These are phyloP conservation scores for Byssothecium circinans DNA, from an alignment of 2,329 filamentous ascomycete genomes.

Conservation along the genomic window DNA sequence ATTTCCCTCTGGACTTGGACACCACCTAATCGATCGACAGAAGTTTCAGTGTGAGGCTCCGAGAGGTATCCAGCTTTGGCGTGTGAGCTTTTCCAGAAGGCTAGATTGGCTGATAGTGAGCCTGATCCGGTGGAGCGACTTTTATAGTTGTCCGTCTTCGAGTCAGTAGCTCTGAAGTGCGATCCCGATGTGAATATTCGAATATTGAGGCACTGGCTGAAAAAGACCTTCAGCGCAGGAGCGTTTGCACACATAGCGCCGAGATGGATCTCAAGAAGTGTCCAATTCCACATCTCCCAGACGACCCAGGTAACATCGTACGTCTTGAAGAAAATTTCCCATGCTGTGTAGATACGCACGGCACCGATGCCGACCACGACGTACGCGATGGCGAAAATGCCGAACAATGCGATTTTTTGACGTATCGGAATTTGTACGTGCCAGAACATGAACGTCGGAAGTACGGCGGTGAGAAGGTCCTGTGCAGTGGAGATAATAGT, in stretches of 20 bases:
- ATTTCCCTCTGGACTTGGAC: constrained; percentile 20
- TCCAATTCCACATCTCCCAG: constrained; percentile 22
- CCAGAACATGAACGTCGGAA: constrained; percentile 38
- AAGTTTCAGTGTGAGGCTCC: constrained; percentile 21
- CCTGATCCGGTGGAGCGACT: neutral
- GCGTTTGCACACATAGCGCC: constrained; percentile 36
- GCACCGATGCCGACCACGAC: constrained; percentile 26
- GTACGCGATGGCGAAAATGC: constrained; percentile 38
- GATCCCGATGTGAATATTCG: constrained; percentile 18
- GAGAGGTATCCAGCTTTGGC: constrained; percentile 25
- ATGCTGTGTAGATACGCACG: constrained; percentile 31
- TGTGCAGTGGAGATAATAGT: constrained; percentile 31
- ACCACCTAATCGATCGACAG: constrained; percentile 27
- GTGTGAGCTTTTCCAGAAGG: constrained; percentile 7
- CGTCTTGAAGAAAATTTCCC: constrained; percentile 30
- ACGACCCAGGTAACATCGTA: constrained; percentile 35
- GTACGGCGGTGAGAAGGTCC: constrained; percentile 33
- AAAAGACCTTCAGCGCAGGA: constrained; percentile 37
- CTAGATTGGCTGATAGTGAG: constrained; percentile 5
- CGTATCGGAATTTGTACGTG: constrained; percentile 30
- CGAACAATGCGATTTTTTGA: constrained; percentile 33
- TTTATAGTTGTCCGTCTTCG: no score
- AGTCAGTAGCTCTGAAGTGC: neutral
- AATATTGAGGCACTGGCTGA: constrained; percentile 30
- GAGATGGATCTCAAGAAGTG: constrained; percentile 32